These are phyloP conservation scores for Magnaporthiopsis poae DNA, from an alignment of 2,329 filamentous ascomycete genomes.

Conservation along the genomic window DNA sequence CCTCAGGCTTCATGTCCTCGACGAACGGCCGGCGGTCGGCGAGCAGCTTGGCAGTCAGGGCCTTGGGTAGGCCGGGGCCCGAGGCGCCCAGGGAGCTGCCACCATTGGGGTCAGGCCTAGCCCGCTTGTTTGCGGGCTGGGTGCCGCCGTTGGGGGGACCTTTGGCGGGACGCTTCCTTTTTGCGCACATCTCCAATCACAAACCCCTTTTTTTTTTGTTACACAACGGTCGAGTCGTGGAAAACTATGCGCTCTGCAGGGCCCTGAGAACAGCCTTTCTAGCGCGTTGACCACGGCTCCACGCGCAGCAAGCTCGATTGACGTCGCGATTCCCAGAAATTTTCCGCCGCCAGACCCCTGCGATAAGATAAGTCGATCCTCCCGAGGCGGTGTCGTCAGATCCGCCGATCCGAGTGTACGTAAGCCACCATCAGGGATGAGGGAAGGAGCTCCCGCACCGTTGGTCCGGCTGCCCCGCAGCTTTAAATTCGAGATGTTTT, in stretches of 20 bases:
- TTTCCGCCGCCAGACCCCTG: neutral
- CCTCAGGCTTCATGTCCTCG: slow-evolving; percentile 40
- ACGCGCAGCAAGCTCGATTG: neutral
- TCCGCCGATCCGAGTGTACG: neutral
- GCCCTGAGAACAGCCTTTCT: neutral
- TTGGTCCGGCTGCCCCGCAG: neutral
- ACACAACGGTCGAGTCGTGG: too few species aligned
- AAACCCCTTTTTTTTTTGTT: too few species aligned
- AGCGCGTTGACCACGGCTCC: neutral
- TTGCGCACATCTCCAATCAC: neutral
- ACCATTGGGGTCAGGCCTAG: slow-evolving; percentile 21
- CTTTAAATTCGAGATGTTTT: neutral
- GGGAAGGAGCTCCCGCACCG: neutral
- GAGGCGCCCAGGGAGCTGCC: slow-evolving; percentile 14
- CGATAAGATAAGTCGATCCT: neutral
- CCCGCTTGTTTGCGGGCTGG: slow-evolving; percentile 27
- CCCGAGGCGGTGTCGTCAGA: neutral
- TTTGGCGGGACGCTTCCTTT: slow-evolving; percentile 29
- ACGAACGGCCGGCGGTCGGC: slow-evolving; percentile 37
- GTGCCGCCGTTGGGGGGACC: slow-evolving; percentile 16
- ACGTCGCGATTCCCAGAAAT: neutral
- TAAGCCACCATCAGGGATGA: neutral
- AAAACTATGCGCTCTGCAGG: too few species aligned
- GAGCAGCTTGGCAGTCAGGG: slow-evolving; percentile 16
- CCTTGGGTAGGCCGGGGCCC: slow-evolving; percentile 14